A percentile compares a stretch with the other conserved stretches of the same genome.
Evolutionary conservation across 208 protist species (phyloP).

Genomic region (Sergeia podlipaevii): DNA sequence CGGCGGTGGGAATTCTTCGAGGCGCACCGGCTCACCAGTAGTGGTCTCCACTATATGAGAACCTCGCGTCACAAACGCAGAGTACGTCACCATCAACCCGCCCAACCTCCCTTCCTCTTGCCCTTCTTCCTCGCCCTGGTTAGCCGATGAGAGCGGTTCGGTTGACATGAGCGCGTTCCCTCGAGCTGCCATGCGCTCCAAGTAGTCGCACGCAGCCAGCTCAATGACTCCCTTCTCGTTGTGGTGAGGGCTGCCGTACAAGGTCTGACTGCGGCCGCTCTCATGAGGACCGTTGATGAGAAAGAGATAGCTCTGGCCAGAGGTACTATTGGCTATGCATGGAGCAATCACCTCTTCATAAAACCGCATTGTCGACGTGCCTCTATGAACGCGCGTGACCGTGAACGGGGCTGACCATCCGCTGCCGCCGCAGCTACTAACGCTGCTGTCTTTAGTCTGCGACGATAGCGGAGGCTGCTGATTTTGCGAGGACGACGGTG

Average conservation of each 20-base stretch:
- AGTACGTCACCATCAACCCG: constrained; percentile 68
- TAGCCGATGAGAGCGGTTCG: neutral
- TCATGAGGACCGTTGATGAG: constrained; percentile 67
- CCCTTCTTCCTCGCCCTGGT: constrained; percentile 3
- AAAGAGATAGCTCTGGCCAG: constrained; percentile 84
- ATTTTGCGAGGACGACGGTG: neutral
- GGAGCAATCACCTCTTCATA: constrained; percentile 80
- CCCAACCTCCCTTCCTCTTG: constrained; percentile 7
- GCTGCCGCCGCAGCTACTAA: neutral
- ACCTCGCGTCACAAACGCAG: constrained; percentile 72
- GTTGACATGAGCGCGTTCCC: neutral
- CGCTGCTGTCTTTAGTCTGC: neutral
- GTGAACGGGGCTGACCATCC: constrained; percentile 59
- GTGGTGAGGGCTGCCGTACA: constrained; percentile 84
- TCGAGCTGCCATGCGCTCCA: constrained; percentile 37
- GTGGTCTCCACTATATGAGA: constrained; percentile 56
- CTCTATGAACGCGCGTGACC: constrained; percentile 78
- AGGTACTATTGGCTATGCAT: constrained; percentile 70
- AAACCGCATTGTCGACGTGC: constrained; percentile 52
- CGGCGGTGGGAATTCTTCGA: constrained; percentile 77
- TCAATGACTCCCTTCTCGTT: constrained; percentile 78
- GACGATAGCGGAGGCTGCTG: neutral
- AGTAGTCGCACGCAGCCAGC: constrained; percentile 65
- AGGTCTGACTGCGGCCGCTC: constrained; percentile 81
- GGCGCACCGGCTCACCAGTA: constrained; percentile 40